Conservation (phyloP, 306 rosid species). For the cucumber (Cucumis sativus) region Cucumber_9930_V3 NC_026656.2:15223001-15223500, state of each 20-base stretch:
- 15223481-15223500: slow-evolving; percentile 13
- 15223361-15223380: not conserved
- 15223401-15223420: slow-evolving; percentile 8
- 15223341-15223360: not conserved
- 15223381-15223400: slow-evolving; percentile 5
- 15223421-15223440: slow-evolving; percentile 92
- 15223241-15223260: slow-evolving; percentile 78
- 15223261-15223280: slow-evolving; percentile 90
- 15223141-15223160: not conserved
- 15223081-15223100: not conserved
- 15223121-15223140: not conserved
- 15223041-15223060: not conserved
- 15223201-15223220: slow-evolving; percentile 92
- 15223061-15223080: not conserved
- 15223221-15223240: slow-evolving; percentile 93
- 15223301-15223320: slow-evolving; percentile 53
- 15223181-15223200: slow-evolving; percentile 17
- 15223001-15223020: not conserved
- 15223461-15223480: slow-evolving; percentile 60
- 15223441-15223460: slow-evolving; percentile 90
- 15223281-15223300: slow-evolving; percentile 82
- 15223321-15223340: not conserved
- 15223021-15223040: not conserved
- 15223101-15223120: not conserved
- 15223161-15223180: not conserved